phyloP scores from a whole-genome alignment of 1,284 basidiomycete species.

The Cutaneotrichosporon sp. region DNA sequence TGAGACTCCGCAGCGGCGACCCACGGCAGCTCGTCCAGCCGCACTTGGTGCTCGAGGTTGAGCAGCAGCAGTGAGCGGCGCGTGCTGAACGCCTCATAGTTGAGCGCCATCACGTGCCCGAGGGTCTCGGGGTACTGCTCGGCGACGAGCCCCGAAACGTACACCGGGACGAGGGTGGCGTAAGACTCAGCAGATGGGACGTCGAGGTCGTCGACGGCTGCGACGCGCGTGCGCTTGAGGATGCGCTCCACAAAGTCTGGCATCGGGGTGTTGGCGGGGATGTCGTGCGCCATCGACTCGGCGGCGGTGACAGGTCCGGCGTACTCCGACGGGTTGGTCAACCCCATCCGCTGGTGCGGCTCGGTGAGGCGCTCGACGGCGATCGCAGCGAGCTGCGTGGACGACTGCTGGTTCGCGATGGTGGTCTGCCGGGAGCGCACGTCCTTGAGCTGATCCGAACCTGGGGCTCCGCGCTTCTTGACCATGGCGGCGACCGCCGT shows the following conservation, averaged over 20 bases:
- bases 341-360: background rate
- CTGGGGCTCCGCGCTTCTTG: slow-evolving; percentile 13
- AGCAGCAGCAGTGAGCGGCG: slow-evolving; percentile 16
- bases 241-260: slow-evolving; percentile 1
- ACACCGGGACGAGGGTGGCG: background rate
- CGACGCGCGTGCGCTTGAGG: slow-evolving; percentile 1
- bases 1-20: background rate
- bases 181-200: slow-evolving; percentile 7
- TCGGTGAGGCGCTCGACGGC: slow-evolving; percentile 1
- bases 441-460: background rate
- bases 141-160: background rate
- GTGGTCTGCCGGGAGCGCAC: background rate
- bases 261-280: slow-evolving; percentile 5
- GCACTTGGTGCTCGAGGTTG: slow-evolving; percentile 15
- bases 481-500: slow-evolving; percentile 5
- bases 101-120: slow-evolving; percentile 12
- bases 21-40: slow-evolving; percentile 18
- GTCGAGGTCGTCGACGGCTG: background rate
- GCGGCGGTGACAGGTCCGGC: background rate
- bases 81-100: slow-evolving; percentile 12
- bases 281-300: background rate
- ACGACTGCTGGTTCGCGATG: background rate
- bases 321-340: background rate
- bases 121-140: slow-evolving; percentile 5
- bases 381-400: background rate